These are phyloP conservation scores for Pseudohyphozyma bogoriensis DNA, from an alignment of 768 basidiomycete species.

Conservation along the genomic window DNA sequence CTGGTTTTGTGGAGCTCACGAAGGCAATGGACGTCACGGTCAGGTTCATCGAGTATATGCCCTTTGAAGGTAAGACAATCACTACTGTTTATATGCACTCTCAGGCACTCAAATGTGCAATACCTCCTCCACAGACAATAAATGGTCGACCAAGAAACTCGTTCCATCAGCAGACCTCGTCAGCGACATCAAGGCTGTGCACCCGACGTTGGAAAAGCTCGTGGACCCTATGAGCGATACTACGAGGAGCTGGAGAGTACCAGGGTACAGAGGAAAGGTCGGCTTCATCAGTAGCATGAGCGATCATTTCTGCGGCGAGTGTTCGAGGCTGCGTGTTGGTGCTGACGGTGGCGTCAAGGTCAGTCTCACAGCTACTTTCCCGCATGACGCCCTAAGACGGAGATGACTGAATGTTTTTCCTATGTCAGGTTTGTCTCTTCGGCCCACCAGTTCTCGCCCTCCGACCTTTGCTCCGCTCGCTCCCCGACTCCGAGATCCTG, in stretches of 20 bases:
- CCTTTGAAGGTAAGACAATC: constrained; percentile 72
- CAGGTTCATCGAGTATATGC: constrained; percentile 91
- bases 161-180: constrained; percentile 62
- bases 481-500: constrained; percentile 46
- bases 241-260: constrained; percentile 67
- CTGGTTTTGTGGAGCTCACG: constrained; percentile 69
- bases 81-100: background rate
- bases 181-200: constrained; percentile 42
- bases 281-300: constrained; percentile 92
- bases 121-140: constrained; percentile 57
- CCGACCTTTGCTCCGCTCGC: constrained; percentile 56
- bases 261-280: constrained; percentile 57
- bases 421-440: constrained; percentile 69
- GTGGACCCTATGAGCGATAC: constrained; percentile 66
- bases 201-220: constrained; percentile 48
- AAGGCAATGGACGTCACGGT: constrained; percentile 55
- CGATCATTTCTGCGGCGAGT: constrained; percentile 78
- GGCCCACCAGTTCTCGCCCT: constrained; percentile 75
- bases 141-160: constrained; percentile 75
- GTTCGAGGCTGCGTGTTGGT: constrained; percentile 74
- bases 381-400: background rate
- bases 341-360: constrained; percentile 86
- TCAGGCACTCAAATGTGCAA: constrained; percentile 3
- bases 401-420: background rate
- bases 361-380: no score